Conservation (phyloP, 768 basidiomycete species). For the Termitomyces sp. region DNA sequence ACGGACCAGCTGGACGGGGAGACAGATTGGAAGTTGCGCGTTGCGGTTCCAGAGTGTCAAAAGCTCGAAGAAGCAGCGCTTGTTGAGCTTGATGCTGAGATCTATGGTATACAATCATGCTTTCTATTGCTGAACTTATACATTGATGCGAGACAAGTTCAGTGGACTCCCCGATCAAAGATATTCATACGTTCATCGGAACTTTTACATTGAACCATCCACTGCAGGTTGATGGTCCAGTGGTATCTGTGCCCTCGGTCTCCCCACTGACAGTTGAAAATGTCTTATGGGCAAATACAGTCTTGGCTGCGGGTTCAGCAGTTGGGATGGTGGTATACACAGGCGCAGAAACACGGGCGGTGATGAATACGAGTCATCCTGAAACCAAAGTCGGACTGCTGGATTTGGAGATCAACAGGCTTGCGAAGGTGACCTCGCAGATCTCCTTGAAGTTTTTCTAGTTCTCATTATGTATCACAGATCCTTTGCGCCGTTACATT, state of each 20-base stretch:
- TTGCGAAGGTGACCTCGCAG: constrained; percentile 78
- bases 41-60: constrained; percentile 83
- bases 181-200: constrained; percentile 93
- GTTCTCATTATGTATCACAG: constrained; percentile 30
- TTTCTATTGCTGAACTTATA: not conserved
- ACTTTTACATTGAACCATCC: constrained; percentile 75
- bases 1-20: constrained; percentile 99
- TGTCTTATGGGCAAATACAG: constrained; percentile 95
- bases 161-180: constrained; percentile 96
- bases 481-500: constrained; percentile 95
- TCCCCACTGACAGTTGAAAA: constrained; percentile 94
- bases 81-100: constrained; percentile 76
- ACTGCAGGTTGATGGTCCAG: constrained; percentile 18
- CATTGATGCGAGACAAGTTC: constrained; percentile 13
- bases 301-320: constrained; percentile 90
- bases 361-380: constrained; percentile 98
- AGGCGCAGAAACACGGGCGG: constrained; percentile 90
- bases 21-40: constrained; percentile 97
- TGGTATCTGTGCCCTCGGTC: constrained; percentile 38
- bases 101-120: constrained; percentile 60
- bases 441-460: not conserved
- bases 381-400: constrained; percentile 90
- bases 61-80: constrained; percentile 49
- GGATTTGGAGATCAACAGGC: constrained; percentile 90
- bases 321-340: constrained; percentile 94